These are phyloP conservation scores for Rhizoclosmatium globosum DNA, from an alignment of 192 early-diverging fungal genomes.

Conservation along the genomic window DNA sequence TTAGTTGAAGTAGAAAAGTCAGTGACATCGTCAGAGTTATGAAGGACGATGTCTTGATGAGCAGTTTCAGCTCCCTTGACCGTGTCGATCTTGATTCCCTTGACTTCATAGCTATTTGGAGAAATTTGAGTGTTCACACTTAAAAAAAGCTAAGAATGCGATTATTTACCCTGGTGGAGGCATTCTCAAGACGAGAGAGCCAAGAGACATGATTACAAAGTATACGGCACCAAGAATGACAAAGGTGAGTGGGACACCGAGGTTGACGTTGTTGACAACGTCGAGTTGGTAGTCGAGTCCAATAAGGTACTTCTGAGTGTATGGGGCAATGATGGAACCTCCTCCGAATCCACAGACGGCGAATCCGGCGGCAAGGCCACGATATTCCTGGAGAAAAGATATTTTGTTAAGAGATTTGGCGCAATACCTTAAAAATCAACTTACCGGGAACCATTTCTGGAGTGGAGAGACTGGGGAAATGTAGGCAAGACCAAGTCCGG, in stretches of 20 bases:
- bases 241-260: constrained; percentile 71
- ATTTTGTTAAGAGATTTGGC: background rate
- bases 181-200: constrained; percentile 46
- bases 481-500: constrained; percentile 75
- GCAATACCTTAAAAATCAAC: background rate
- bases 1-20: no score
- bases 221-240: constrained; percentile 68
- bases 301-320: constrained; percentile 64
- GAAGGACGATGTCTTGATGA: no score
- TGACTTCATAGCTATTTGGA: no score
- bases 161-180: constrained; percentile 49
- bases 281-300: constrained; percentile 41
- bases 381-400: constrained; percentile 48
- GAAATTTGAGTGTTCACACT: no score
- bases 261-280: constrained; percentile 10
- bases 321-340: constrained; percentile 73
- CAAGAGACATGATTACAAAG: constrained; percentile 62
- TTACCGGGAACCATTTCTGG: constrained; percentile 78
- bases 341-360: constrained; percentile 82
- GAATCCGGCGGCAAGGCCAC: constrained; percentile 77
- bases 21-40: no score
- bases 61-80: no score
- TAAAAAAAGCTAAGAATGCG: background rate
- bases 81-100: no score
- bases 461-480: constrained; percentile 79